phyloP scores from a whole-genome alignment of 805 yeast genomes.

The Huiozyma sinensis region DNA sequence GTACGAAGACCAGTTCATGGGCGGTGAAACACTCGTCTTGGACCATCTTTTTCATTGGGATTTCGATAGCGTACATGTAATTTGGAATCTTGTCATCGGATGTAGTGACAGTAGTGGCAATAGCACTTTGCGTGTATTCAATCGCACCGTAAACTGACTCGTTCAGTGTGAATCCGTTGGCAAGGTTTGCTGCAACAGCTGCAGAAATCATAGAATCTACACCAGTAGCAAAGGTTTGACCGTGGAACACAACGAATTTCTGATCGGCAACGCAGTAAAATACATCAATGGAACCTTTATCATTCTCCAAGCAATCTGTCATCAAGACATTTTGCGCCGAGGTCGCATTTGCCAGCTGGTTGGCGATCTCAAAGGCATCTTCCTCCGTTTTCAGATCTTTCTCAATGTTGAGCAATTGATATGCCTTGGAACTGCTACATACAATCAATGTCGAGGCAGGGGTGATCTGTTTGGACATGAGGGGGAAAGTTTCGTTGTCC shows the following conservation, averaged over 20 bases:
- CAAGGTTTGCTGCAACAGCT: constrained; percentile 61
- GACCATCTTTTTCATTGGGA: constrained; percentile 28
- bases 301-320: neutral
- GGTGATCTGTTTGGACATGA: neutral
- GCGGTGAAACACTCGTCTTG: constrained; percentile 23
- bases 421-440: neutral
- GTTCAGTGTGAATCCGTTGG: constrained; percentile 36
- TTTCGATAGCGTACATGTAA: constrained; percentile 38
- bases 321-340: neutral
- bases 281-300: constrained; percentile 34
- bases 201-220: constrained; percentile 68
- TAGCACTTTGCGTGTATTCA: constrained; percentile 41
- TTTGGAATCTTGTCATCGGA: constrained; percentile 66
- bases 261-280: constrained; percentile 36
- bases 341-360: neutral
- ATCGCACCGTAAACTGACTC: constrained; percentile 45
- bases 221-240: constrained; percentile 31
- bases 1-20: constrained; percentile 7
- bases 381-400: neutral
- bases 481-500: neutral
- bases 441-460: neutral
- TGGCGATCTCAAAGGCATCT: neutral
- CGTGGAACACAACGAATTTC: constrained; percentile 34
- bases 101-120: constrained; percentile 8
- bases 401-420: neutral